Base-by-base conservation (phyloP, 1,139 yeast genomes). In the Magnusiomyces suaveolens region DNA sequence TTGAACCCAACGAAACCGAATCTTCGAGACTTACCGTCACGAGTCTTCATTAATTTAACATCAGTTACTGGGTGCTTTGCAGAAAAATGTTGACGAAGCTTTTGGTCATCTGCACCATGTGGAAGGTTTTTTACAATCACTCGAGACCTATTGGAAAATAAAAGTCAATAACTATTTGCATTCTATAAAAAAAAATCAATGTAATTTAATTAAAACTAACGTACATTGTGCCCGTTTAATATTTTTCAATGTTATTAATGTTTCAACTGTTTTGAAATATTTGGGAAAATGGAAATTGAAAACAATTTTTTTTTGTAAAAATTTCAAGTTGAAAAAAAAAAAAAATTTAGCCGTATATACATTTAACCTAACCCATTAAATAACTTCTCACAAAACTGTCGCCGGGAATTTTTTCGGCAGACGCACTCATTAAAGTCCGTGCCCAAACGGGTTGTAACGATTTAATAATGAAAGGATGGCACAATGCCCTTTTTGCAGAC, bases 71-170 rank as follows among this genome's bases (percentile, higher is more conserved):
- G 56, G 14, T 62, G 64, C 38, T 57, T 56, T 1, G 61, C 52
- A 16, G 54, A 53, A 66, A 92, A 92, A 66, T 84, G 92, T 29
- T 78, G 79, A 59, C 77, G 76, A 57, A 92, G 73, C 61, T 85
- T 82, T 1, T 81, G 89, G 66, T 92, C 97, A 0, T 84, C 81
- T 58, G 82, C 78, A 66, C 87, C 87, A 60, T 76, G 74, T 25
- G 99, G 98, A 56, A 92, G 75, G 48, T 95, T 95, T 69, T 88
- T 94, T n/a, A 94, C 96, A 63, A 92, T 92, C 57, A 94, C 78
- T 71, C 99, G 85, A 44, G 98, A 90, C 96, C 67, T 68, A n/a
- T 29, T 29, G n/a, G n/a, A n/a, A n/a, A n/a, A n/a, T 29, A 8
- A 29, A 29, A 8, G 36, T 29, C 12, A 29, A 29, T 44, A 14